Percentiles rank a stretch among this genome's conserved stretches.
These are phyloP conservation scores for Cryptococcus sp. DNA, from an alignment of 1,284 basidiomycete genomes.

Conservation along the genomic window DNA sequence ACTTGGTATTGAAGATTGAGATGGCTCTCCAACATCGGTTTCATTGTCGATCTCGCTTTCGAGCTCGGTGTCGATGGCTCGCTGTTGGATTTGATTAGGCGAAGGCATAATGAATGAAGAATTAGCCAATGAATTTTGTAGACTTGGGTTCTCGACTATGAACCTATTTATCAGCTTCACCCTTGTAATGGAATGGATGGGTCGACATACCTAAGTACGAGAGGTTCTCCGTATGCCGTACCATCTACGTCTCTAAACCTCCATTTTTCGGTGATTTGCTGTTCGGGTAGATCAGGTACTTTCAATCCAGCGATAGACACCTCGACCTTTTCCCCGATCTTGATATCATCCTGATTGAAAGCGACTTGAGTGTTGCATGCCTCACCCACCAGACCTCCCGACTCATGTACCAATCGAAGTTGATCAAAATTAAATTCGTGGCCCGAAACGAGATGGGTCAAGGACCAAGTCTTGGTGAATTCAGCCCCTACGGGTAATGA, in stretches of 20 bases:
- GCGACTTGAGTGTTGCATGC: conserved; percentile 15
- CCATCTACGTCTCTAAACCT: conserved; percentile 40
- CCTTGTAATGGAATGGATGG: neutral
- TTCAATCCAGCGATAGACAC: conserved; percentile 30
- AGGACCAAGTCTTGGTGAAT: conserved; percentile 44
- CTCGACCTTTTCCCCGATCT: conserved; percentile 31
- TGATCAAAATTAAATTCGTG: conserved; percentile 31
- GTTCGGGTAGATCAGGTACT: conserved; percentile 33
- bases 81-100: neutral
- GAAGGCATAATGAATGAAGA: conserved; percentile 32
- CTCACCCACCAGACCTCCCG: conserved; percentile 13
- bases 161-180: conserved; percentile 11
- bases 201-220: conserved; percentile 30
- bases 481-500: conserved; percentile 37
- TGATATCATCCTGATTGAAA: conserved; percentile 21
- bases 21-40: too few species aligned
- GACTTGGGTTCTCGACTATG: conserved; percentile 24
- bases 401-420: conserved; percentile 31
- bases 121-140: conserved; percentile 18
- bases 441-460: conserved; percentile 40
- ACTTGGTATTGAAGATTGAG: neutral
- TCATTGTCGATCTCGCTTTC: neutral
- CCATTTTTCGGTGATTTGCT: conserved; percentile 39
- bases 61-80: neutral
- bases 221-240: conserved; percentile 37